Conservation (phyloP, 2,329 filamentous ascomycete species). For the Drechslera avenae region DNA sequence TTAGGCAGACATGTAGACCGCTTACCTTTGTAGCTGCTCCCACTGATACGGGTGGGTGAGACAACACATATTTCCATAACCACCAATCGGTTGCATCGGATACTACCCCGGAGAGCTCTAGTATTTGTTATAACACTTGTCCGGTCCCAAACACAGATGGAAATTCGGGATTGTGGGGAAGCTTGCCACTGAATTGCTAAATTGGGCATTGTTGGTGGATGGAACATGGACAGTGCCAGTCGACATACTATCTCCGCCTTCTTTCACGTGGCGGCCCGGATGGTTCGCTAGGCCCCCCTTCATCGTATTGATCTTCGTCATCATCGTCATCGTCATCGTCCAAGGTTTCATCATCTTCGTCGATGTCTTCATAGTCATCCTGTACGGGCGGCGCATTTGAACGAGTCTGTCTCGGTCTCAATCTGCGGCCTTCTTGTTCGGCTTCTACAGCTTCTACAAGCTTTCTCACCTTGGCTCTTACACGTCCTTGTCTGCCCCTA, state of each 20-base stretch:
- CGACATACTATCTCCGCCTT: not conserved
- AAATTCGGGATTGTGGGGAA: not conserved
- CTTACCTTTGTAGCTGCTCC: not conserved
- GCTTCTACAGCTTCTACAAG: conserved; percentile 22
- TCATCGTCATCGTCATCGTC: conserved; percentile 25
- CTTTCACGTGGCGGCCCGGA: conserved; percentile 17
- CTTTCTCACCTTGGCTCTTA: conserved; percentile 49
- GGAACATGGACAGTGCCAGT: too few relatives aligned
- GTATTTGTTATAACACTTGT: not conserved
- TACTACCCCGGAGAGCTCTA: not conserved
- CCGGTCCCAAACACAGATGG: not conserved
- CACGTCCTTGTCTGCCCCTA: conserved; percentile 49
- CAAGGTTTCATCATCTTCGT: conserved; percentile 28
- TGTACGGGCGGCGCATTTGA: not conserved
- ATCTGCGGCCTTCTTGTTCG: conserved; percentile 20
- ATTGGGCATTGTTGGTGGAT: not conserved
- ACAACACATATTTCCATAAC: not conserved
- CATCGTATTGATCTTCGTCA: conserved; percentile 19
- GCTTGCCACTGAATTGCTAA: not conserved
- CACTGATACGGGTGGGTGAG: not conserved
- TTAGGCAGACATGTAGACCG: not conserved
- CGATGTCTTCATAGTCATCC: conserved; percentile 17
- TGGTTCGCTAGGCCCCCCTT: conserved; percentile 22
- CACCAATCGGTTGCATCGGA: not conserved
- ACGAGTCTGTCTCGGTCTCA: not conserved